Evolutionary conservation across 2,329 filamentous ascomycete genomes (phyloP).

Genomic region (Huntiella bhutanensis): DNA sequence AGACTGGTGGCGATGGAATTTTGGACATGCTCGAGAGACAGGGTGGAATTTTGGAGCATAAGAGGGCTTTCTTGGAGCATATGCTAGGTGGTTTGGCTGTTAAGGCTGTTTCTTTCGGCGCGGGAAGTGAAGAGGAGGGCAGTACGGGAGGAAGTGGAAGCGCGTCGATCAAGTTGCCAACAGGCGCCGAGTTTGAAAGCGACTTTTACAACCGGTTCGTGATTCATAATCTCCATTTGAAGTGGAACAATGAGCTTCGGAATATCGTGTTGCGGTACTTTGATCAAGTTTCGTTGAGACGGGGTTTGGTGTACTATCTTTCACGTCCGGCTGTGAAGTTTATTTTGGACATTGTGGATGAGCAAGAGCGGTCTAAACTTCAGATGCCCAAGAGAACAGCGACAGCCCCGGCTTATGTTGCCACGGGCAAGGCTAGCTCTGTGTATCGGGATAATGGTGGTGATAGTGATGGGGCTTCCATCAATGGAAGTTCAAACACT

Average conservation of each 20-base stretch:
- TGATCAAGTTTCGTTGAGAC: constrained; percentile 86
- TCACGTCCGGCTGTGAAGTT: constrained; percentile 93
- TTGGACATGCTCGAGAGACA: constrained; percentile 41
- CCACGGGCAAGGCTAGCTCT: constrained; percentile 1
- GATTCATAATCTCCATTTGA: constrained; percentile 90
- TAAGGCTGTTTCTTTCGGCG: constrained; percentile 4
- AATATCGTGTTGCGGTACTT: constrained; percentile 96
- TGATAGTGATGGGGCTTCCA: constrained; percentile 1
- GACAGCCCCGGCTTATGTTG: constrained; percentile 10
- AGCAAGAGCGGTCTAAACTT: constrained; percentile 58
- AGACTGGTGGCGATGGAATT: constrained; percentile 32
- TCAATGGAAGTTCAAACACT: background rate
- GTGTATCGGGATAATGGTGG: background rate
- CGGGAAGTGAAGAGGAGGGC: background rate
- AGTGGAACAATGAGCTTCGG: constrained; percentile 92
- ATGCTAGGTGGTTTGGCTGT: constrained; percentile 23
- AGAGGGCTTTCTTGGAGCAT: constrained; percentile 37
- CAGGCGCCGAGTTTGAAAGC: constrained; percentile 65
- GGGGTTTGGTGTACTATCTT: constrained; percentile 95
- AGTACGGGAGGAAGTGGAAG: constrained; percentile 5
- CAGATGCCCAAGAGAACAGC: constrained; percentile 5
- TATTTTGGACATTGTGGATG: constrained; percentile 91
- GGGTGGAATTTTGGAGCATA: constrained; percentile 35
- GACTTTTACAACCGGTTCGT: constrained; percentile 98
- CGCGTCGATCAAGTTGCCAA: constrained; percentile 44